These are phyloP conservation scores for Fusarium sp. DNA, from an alignment of 2,329 filamentous ascomycete genomes.

Conservation along the genomic window DNA sequence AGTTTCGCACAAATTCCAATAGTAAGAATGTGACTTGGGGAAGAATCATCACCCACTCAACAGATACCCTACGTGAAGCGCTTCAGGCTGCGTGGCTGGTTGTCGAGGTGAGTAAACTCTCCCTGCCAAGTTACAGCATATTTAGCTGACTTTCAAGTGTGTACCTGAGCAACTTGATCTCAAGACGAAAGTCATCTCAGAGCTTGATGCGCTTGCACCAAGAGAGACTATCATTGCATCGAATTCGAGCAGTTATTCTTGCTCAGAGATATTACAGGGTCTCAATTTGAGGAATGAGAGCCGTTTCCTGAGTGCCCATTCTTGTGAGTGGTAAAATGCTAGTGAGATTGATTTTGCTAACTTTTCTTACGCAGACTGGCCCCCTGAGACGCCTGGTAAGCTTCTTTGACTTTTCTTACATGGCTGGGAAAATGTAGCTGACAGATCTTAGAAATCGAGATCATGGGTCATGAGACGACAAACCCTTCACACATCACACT, in stretches of 20 bases:
- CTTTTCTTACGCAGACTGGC: conserved; percentile 45
- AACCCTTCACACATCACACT: conserved; percentile 36
- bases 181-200: conserved; percentile 56
- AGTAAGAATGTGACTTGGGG: conserved; percentile 31
- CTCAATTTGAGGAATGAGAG: conserved; percentile 52
- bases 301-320: conserved; percentile 60
- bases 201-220: conserved; percentile 56
- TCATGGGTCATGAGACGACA: conserved; percentile 52
- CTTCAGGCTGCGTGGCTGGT: conserved; percentile 47
- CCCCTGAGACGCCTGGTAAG: conserved; percentile 51
- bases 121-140: rapidly evolving
- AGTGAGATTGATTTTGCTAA: background rate
- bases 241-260: conserved; percentile 63
- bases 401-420: rapidly evolving
- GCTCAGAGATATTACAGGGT: conserved; percentile 57
- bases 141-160: conserved; percentile 51
- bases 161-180: conserved; percentile 59
- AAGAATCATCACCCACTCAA: conserved; percentile 39
- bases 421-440: rapidly evolving
- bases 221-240: conserved; percentile 58
- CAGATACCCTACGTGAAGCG: conserved; percentile 34
- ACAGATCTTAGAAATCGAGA: conserved; percentile 43
- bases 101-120: conserved; percentile 41
- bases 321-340: conserved; percentile 50
- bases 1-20: conserved; percentile 32